Base-by-base conservation (phyloP, 495 filamentous ascomycete genomes). In the Amphirosellinia nigrospora region DNA sequence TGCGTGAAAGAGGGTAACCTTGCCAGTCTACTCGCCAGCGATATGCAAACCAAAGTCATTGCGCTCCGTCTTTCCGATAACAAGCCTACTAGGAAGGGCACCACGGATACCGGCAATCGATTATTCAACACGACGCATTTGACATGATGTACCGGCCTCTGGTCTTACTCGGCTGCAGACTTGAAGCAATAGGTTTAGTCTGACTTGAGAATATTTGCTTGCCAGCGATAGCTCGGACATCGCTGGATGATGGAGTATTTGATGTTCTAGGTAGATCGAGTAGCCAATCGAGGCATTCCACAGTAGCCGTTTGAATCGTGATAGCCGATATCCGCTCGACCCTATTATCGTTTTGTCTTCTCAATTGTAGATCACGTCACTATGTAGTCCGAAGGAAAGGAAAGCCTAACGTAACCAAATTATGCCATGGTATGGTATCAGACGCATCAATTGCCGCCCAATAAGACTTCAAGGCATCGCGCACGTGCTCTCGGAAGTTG, bases 31-130 rank as follows among this genome's bases (percentile, higher is more conserved):
- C 73, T 86, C 10, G 73, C 72, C 0, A 4, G 26, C 0, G 68
- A 79, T 45, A 13, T 2, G 8, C 68, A 55, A 10, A 36, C 36
- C 55, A 60, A 69, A 16, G 52, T 91, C 69, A 78, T 90, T 48
- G 80, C 86, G 2, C 79, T 90, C 62, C 82, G 88, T 1, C 30
- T 85, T 1, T 90, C 88, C 0, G 75, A 84, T 0, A 89, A 88
- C 58, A 85, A 83, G 72, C 90, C 82, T 69, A 85, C 72, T 2
- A 87, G 88, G 0, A 82, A 65, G n/a, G 82, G 86, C 1, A 72
- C 50, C 4, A 90, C 85, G 6, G 88, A 90, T 66, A 90, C 87
- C 4, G 86, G 88, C 0, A 84, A 89, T 15, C 36, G 36, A 41
- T 56, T 56, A 7, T 56, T 21, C 19, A 58, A 58, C 53, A 56